Evolutionary conservation across 2,329 filamentous ascomycete species (phyloP).

Genomic region (Gaeumannomyces sp.): DNA sequence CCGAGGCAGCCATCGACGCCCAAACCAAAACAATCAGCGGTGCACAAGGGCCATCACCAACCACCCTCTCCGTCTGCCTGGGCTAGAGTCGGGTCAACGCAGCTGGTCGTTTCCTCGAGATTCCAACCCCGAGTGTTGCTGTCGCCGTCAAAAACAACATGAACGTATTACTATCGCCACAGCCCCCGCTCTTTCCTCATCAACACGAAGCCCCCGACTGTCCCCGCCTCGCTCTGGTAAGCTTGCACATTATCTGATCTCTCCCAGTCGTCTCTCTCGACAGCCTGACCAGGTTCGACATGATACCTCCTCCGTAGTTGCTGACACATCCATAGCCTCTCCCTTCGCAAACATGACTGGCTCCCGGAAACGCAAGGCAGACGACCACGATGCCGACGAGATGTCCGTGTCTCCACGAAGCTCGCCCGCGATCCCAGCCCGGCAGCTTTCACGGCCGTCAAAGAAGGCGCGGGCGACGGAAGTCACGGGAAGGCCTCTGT

Average conservation of each 20-base stretch:
- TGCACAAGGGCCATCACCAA: background rate
- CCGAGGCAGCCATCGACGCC: too few species aligned
- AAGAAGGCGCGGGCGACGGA: constrained; percentile 63
- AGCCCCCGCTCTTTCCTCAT: constrained; percentile 53
- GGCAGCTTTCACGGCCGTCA: constrained; percentile 59
- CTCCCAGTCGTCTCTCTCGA: too few species aligned
- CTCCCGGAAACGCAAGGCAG: constrained; percentile 78
- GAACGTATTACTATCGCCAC: constrained; percentile 57
- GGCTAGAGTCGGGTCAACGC: background rate
- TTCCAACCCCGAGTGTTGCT: background rate
- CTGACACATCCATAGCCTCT: constrained; percentile 28
- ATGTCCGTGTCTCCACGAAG: constrained; percentile 85
- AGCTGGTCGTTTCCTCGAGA: background rate
- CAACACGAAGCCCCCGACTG: constrained; percentile 49
- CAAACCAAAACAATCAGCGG: background rate
- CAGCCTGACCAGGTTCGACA: background rate
- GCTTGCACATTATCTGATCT: constrained; percentile 22
- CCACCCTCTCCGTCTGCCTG: background rate
- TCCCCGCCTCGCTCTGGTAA: constrained; percentile 51
- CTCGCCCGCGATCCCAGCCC: constrained; percentile 69
- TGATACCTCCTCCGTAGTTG: background rate
- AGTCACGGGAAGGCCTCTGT: constrained; percentile 49
- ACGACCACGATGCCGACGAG: constrained; percentile 67
- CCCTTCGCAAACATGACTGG: constrained; percentile 46
- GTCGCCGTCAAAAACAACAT: constrained; percentile 30